These are phyloP conservation scores for Saccharomycopsis schoenii DNA, from an alignment of 805 yeast genomes.

Conservation along the genomic window DNA sequence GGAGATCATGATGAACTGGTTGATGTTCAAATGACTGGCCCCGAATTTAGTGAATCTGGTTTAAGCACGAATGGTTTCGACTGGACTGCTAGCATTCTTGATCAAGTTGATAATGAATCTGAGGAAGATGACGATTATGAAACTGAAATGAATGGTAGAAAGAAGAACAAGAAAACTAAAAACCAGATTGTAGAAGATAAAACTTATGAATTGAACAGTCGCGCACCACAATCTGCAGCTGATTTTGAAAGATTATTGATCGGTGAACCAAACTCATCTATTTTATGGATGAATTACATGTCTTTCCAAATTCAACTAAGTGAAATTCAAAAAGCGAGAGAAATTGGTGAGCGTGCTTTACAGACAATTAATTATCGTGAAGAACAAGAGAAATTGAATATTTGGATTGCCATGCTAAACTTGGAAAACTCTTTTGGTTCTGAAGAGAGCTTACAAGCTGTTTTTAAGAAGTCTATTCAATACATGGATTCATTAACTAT, in stretches of 20 bases:
- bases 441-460: constrained; percentile 67
- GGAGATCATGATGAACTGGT: constrained; percentile 25
- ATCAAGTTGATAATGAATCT: constrained; percentile 57
- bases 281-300: constrained; percentile 97
- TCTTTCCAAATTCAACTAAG: constrained; percentile 92
- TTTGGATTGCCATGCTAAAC: constrained; percentile 92
- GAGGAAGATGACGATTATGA: constrained; percentile 43
- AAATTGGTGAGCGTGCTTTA: constrained; percentile 84
- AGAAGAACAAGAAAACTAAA: constrained; percentile 36
- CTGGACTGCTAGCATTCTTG: constrained; percentile 88
- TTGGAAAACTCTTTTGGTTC: constrained; percentile 91
- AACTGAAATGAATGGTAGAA: constrained; percentile 28
- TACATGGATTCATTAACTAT: constrained; percentile 82
- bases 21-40: constrained; percentile 25
- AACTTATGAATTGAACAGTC: constrained; percentile 72
- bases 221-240: constrained; percentile 82
- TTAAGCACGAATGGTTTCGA: constrained; percentile 83
- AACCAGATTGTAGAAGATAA: constrained; percentile 52
- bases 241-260: constrained; percentile 89
- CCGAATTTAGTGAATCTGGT: constrained; percentile 31
- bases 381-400: constrained; percentile 84
- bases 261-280: constrained; percentile 89
- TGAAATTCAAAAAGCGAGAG: constrained; percentile 91
- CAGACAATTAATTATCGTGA: constrained; percentile 84
- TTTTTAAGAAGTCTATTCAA: constrained; percentile 77